Evolutionary conservation across 176 grass and related monocot species (phyloP).

Genomic region (Carex scoparia): DNA sequence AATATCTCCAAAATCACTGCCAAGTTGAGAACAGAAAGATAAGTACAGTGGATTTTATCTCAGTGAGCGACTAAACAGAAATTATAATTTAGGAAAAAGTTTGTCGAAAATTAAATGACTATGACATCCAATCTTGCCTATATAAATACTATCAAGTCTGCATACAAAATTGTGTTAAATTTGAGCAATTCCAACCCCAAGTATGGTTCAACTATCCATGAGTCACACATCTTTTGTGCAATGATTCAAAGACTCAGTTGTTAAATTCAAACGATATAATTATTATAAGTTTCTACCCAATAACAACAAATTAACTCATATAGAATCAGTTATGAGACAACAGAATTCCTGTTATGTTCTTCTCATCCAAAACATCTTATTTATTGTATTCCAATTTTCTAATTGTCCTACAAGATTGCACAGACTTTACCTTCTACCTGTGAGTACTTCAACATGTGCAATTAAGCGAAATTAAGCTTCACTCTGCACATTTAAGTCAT

Average conservation of each 20-base stretch:
- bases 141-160: background rate
- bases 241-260: background rate
- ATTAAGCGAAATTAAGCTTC: no score
- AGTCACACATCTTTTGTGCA: background rate
- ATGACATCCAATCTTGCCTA: background rate
- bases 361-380: no score
- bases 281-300: no score
- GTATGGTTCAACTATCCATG: background rate
- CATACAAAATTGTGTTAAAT: background rate
- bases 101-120: background rate
- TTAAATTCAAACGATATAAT: background rate
- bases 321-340: no score
- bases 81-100: background rate
- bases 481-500: no score
- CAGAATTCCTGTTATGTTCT: no score
- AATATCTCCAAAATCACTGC: slow-evolving; percentile 90
- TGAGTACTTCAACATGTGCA: no score
- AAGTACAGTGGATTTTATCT: background rate
- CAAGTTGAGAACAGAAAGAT: slow-evolving; percentile 18
- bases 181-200: background rate
- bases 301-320: no score
- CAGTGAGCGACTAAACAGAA: background rate
- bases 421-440: no score
- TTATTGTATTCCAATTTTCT: no score
- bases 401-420: no score